Base-by-base conservation (phyloP, 2,329 filamentous ascomycete genomes). In the Penicillium sclerotigenum region DNA sequence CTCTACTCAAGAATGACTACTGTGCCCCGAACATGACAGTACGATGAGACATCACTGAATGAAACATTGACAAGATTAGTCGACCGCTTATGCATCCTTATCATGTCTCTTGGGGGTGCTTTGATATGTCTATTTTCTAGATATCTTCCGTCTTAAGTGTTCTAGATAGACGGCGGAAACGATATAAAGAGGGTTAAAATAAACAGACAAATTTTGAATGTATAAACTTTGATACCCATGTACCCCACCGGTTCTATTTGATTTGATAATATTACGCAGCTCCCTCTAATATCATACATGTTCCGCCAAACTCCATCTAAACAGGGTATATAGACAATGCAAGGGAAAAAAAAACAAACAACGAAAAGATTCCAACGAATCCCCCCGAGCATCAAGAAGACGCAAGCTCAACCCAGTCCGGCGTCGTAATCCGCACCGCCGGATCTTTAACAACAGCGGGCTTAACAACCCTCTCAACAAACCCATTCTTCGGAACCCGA, bases 371-470 rank as follows among this genome's bases (percentile, higher is more conserved):
- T n/a, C 34, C 18, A 58, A 40, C 18, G 56, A 40, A 58, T 51
- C 37, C 36, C 28, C 9, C 26, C 38, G 18, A 45, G 36, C 2
- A 36, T 33, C 43, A 48, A 45, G 14, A 28, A 46, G 18, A 47
- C 56, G 66, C 61, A 45, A 72, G 41, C 22, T 51, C 50, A 36
- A 71, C 46, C 74, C 74, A 76, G 7, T 70, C 65, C 20, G 51
- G 28, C n/a, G 73, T 60, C 20, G 47, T 42, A 48, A 73, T 68
- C 16, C 74, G 68, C 54, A 66, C 57, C 14, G 57, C 61, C 5
- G 73, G 72, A 38, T 74, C 70, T 59, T 77, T 78, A 13, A 62
- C 45, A 40, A 78, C 68, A 22, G 75, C 76, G 10, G 69, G 71
- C 36, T 71, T 67, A 6, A 78, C 50, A 29, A 74, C 59, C 31